These are phyloP conservation scores for Vigna trinervia DNA, from an alignment of 306 rosid genomes.

Conservation along the genomic window DNA sequence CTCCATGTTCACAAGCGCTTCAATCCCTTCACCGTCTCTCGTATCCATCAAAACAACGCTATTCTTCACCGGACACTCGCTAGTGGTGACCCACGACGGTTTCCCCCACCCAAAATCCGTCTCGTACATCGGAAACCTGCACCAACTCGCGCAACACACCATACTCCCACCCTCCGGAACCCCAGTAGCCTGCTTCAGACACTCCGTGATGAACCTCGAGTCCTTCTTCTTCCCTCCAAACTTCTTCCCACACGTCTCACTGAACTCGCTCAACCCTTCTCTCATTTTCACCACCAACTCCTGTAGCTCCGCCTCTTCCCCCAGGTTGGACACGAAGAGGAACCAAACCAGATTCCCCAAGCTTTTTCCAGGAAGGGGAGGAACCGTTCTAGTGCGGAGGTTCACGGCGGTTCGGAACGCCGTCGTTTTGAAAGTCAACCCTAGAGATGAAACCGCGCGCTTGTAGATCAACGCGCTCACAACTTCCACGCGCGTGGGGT, in stretches of 20 bases:
- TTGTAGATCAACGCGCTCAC: slow-evolving; percentile 50
- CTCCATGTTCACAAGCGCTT: slow-evolving; percentile 55
- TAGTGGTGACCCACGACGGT: slow-evolving; percentile 53
- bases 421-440: neutral
- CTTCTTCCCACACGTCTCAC: slow-evolving; percentile 12
- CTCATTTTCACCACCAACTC: slow-evolving; percentile 44
- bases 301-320: slow-evolving; percentile 24
- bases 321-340: neutral
- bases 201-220: neutral
- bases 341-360: slow-evolving; percentile 49
- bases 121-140: slow-evolving; percentile 45
- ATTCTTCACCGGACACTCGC: slow-evolving; percentile 21
- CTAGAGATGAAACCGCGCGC: slow-evolving; percentile 36
- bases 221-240: slow-evolving; percentile 31
- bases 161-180: neutral
- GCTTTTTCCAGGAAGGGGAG: slow-evolving; percentile 39
- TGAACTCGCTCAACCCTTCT: slow-evolving; percentile 20
- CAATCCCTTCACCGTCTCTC: slow-evolving; percentile 54
- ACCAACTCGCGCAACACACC: slow-evolving; percentile 46
- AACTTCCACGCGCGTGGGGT: slow-evolving; percentile 54
- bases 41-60: slow-evolving; percentile 50
- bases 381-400: slow-evolving; percentile 49
- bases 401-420: slow-evolving; percentile 32
- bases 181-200: slow-evolving; percentile 2
- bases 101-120: slow-evolving; percentile 66